A percentile compares a stretch with the other conserved stretches of the same genome.
These are phyloP conservation scores for Colletotrichum noveboracense DNA, from an alignment of 2,329 filamentous ascomycete genomes.

Conservation along the genomic window DNA sequence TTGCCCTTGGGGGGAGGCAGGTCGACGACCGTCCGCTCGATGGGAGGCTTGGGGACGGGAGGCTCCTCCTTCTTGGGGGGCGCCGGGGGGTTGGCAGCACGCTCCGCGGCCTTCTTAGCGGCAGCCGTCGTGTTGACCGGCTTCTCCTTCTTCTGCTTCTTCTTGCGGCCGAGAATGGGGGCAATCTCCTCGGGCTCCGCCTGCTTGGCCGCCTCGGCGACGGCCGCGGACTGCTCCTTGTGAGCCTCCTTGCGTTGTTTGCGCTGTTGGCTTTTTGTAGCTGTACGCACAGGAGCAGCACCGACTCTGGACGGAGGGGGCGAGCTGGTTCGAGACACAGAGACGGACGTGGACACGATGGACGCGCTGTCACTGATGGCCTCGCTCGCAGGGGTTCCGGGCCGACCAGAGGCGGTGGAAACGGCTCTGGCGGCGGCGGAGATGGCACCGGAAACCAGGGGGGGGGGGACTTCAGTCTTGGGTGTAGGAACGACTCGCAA, in stretches of 20 bases:
- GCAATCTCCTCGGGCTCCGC: conserved; percentile 66
- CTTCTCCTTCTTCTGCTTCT: conserved; percentile 83
- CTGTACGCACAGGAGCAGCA: conserved; percentile 69
- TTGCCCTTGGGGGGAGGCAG: conserved; percentile 24
- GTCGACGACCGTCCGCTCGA: conserved; percentile 30
- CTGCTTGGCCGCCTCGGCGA: conserved; percentile 53
- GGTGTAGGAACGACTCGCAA: conserved; percentile 73
- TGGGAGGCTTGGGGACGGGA: conserved; percentile 7
- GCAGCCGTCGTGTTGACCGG: conserved; percentile 23
- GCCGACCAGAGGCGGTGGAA: conserved; percentile 53
- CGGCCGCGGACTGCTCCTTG: conserved; percentile 65
- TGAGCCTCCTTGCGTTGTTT: conserved; percentile 75
- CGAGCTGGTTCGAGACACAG: conserved; percentile 71
- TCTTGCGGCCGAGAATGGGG: conserved; percentile 80
- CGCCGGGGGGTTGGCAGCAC: neutral
- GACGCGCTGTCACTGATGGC: conserved; percentile 79
- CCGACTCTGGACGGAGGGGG: conserved; percentile 70
- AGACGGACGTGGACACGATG: conserved; percentile 73
- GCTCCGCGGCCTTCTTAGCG: conserved; percentile 20
- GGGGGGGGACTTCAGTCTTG: conserved; percentile 62
- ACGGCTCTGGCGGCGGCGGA: conserved; percentile 44
- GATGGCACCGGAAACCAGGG: neutral
- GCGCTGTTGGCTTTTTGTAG: conserved; percentile 80
- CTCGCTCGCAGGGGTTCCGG: conserved; percentile 78
- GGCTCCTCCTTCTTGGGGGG: conserved; percentile 23